phyloP scores from a whole-genome alignment of 345 rosid genomes.

The Hibiscus syriacus region DNA sequence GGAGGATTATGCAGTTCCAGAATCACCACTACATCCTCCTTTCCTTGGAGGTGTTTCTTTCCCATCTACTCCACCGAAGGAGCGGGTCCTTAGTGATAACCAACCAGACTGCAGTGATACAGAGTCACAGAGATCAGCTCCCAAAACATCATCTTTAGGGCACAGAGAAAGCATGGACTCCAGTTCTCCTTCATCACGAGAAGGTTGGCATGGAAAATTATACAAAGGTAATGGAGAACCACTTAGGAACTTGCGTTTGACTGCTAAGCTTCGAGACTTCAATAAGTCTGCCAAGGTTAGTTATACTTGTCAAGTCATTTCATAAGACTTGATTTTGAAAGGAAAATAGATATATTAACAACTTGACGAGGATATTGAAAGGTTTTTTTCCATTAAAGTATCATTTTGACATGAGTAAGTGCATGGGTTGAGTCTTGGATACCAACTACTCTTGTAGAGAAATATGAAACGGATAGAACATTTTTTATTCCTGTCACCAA shows the following conservation, averaged over 20 bases:
- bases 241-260: slow-evolving; percentile 65
- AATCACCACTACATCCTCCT: slow-evolving; percentile 41
- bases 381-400: not conserved
- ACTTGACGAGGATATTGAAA: not conserved
- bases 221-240: slow-evolving; percentile 59
- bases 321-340: not conserved
- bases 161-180: slow-evolving; percentile 60
- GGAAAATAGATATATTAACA: not conserved
- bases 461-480: no score
- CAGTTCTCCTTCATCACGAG: slow-evolving; percentile 63
- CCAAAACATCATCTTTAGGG: slow-evolving; percentile 49
- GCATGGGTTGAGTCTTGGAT: not conserved
- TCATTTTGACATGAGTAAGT: not conserved
- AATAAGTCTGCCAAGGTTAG: slow-evolving; percentile 93
- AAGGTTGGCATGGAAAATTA: slow-evolving; percentile 66
- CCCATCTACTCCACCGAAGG: slow-evolving; percentile 54
- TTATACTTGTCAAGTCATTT: slow-evolving; percentile 10
- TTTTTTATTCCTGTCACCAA: not conserved
- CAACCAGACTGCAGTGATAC: slow-evolving; percentile 52
- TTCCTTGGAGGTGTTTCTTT: slow-evolving; percentile 32
- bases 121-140: slow-evolving; percentile 53
- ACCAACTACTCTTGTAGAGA: not conserved
- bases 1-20: slow-evolving; percentile 59
- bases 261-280: slow-evolving; percentile 89
- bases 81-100: slow-evolving; percentile 39